These are phyloP conservation scores for Heritiera littoralis DNA, from an alignment of 345 rosid species.

Conservation along the genomic window DNA sequence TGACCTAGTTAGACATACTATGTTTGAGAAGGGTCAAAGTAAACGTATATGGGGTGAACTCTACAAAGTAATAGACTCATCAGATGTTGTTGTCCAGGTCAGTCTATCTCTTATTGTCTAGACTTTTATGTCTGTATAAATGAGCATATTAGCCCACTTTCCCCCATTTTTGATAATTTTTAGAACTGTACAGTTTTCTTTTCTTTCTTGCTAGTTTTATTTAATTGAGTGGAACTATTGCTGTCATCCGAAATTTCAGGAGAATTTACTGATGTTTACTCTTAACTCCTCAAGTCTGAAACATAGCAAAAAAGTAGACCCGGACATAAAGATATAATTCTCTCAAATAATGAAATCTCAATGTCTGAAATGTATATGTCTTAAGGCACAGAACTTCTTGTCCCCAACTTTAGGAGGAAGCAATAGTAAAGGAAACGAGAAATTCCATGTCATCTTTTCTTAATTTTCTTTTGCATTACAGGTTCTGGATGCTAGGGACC, in stretches of 20 bases:
- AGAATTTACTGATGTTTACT: not conserved
- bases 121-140: not conserved
- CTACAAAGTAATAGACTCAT: slow-evolving; percentile 94
- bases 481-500: slow-evolving; percentile 99
- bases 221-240: not conserved
- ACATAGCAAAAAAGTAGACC: not conserved
- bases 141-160: not conserved
- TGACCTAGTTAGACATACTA: slow-evolving; percentile 87
- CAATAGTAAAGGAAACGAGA: not conserved
- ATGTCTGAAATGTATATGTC: not conserved
- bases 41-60: slow-evolving; percentile 99
- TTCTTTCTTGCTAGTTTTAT: not conserved
- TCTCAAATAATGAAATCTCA: not conserved
- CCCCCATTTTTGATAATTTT: not conserved
- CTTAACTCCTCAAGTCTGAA: not conserved
- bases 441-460: not conserved
- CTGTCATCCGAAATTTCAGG: not conserved
- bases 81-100: slow-evolving; percentile 91
- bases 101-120: slow-evolving; percentile 12
- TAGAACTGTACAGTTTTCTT: not conserved
- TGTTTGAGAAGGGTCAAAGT: slow-evolving; percentile 99
- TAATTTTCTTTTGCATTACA: slow-evolving; percentile 27
- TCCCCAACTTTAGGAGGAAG: not conserved
- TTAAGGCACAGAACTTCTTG: not conserved
- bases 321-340: not conserved